phyloP scores from a whole-genome alignment of 2,329 filamentous ascomycete genomes.

The Hypoxylon sp. region DNA sequence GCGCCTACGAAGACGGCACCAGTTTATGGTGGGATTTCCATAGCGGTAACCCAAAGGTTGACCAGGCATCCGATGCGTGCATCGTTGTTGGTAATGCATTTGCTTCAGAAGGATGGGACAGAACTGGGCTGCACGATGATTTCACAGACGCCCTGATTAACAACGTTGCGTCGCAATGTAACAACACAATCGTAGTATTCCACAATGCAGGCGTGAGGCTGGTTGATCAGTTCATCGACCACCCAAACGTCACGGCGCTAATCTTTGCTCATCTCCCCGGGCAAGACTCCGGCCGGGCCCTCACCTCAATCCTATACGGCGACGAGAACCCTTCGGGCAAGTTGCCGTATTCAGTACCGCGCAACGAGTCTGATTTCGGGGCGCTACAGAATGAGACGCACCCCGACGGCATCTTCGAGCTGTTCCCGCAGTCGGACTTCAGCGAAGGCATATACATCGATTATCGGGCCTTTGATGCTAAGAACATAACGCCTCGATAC shows the following conservation, averaged over 20 bases:
- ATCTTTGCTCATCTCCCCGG: constrained; percentile 65
- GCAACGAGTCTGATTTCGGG: constrained; percentile 63
- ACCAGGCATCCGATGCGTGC: constrained; percentile 68
- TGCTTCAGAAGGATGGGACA: constrained; percentile 74
- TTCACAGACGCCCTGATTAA: constrained; percentile 65
- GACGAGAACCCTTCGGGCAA: constrained; percentile 62
- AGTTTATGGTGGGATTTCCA: constrained; percentile 64
- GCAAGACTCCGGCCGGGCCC: constrained; percentile 78
- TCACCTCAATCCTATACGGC: constrained; percentile 82
- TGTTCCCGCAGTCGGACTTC: constrained; percentile 59
- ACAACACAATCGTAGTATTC: constrained; percentile 74
- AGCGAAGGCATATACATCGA: constrained; percentile 74
- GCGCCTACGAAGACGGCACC: constrained; percentile 62
- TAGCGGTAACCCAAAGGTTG: constrained; percentile 57
- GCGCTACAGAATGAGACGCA: constrained; percentile 52
- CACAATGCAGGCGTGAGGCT: constrained; percentile 73
- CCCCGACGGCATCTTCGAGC: constrained; percentile 61
- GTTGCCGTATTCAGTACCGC: constrained; percentile 67
- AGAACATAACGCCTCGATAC: constrained; percentile 71
- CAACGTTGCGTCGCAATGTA: constrained; percentile 65
- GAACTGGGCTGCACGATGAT: constrained; percentile 71
- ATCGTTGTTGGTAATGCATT: constrained; percentile 71
- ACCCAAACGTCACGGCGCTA: constrained; percentile 81
- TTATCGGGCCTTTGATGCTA: constrained; percentile 74
- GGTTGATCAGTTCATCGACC: constrained; percentile 70